Base-by-base conservation (phyloP, 1,284 basidiomycete genomes). In the Marasmius sp. region DNA sequence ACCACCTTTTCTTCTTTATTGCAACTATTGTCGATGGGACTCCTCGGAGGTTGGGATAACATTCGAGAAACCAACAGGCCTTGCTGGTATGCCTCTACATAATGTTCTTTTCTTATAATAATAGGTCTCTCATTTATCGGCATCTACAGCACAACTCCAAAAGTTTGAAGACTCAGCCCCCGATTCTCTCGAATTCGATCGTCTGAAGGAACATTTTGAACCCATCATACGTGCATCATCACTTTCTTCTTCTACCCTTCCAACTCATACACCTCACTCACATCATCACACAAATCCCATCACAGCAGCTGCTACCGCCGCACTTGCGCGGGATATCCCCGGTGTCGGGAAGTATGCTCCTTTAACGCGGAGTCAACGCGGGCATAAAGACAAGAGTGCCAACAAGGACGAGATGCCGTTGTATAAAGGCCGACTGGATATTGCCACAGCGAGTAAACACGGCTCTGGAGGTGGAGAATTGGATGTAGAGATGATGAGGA, bases 41-140 rank as follows among this genome's bases (percentile, higher is more conserved):
- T 97, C 94, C 65, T 89, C 89, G 7, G 88, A 93, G 72, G 87
- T 96, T 1, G 93, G 91, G 0, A 92, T 97, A 71, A 91, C 88
- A 10, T 98, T 98, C 68, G 97, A 98, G 70, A 99, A 98, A 74
- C 93, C 95, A 0, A 96, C 95, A 0, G 94, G 95, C 27, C 85
- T 99, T 18, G 95, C 93, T 62, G 86, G 94, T 95, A 67, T 68
- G 86, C 27, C 27, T 39, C 41, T 22, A 9, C 20, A 41, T 14
- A 20, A 45, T 18, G 49, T 38, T 22, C 27, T 18, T 43, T 27
- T 63, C 39, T 58, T 18, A 36, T n/a, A 33, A 36, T n/a, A 33
- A 49, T 37, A 33, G 10, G 34, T 38, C 11, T 45, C n/a, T 22
- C 58, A 51, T 62, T 14, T 51, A 54, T 60, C 10, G 63, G 67